These are phyloP conservation scores for Mychonastes homosphaera DNA, from an alignment of 139 green algal species.

Conservation along the genomic window DNA sequence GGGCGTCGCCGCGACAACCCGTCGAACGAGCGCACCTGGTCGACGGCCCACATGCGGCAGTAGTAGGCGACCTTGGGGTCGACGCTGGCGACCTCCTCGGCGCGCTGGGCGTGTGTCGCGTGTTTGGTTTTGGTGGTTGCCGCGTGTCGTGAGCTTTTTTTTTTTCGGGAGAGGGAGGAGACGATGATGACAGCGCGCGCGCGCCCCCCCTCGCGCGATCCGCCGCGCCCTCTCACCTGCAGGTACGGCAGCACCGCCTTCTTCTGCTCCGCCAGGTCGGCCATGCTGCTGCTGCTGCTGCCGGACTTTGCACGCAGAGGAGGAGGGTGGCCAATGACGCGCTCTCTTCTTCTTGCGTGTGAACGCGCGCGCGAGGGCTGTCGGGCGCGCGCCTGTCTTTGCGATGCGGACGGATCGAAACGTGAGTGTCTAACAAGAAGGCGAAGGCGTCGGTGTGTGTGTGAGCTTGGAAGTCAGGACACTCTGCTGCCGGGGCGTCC, in stretches of 20 bases:
- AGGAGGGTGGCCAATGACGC: too few species aligned
- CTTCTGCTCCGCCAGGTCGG: conserved; percentile 58
- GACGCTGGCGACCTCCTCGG: conserved; percentile 52
- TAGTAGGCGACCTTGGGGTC: conserved; percentile 72
- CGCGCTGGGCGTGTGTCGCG: conserved; percentile 29
- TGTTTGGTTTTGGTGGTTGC: not conserved
- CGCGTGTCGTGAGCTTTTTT: not conserved
- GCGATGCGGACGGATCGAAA: too few species aligned
- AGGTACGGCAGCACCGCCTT: conserved; percentile 56
- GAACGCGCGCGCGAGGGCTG: too few species aligned
- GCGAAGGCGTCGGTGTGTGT: too few species aligned
- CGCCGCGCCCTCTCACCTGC: conserved; percentile 28
- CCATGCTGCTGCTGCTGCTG: not conserved
- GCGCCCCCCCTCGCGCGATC: conserved; percentile 3
- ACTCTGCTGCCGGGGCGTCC: too few species aligned
- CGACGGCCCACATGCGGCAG: conserved; percentile 58
- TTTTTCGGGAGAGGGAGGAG: not conserved
- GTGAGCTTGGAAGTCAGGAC: too few species aligned
- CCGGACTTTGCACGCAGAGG: too few species aligned
- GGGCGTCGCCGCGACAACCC: too few species aligned
- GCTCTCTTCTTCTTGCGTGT: too few species aligned
- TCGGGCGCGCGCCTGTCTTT: too few species aligned
- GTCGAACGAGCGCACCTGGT: conserved; percentile 55
- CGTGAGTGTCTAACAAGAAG: too few species aligned
- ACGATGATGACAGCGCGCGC: not conserved